Conservation (phyloP, 2,329 filamentous ascomycete species). For the Colletotrichum chrysophilum region DNA sequence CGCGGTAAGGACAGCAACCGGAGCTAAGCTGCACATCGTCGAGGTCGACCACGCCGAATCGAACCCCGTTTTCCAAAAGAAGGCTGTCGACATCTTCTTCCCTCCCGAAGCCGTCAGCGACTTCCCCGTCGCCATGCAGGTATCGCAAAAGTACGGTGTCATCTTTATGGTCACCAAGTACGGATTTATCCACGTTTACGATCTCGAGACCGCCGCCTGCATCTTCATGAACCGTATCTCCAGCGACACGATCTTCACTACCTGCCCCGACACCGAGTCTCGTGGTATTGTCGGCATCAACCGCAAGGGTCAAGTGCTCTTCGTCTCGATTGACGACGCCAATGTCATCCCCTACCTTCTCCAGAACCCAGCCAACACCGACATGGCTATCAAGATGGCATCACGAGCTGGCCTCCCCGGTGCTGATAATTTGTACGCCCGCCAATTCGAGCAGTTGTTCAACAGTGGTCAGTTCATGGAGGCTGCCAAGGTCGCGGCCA, state of each 20-base stretch:
- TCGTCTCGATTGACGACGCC: constrained; percentile 90
- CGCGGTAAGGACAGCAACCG: constrained; percentile 85
- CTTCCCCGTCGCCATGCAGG: constrained; percentile 97
- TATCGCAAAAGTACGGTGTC: constrained; percentile 95
- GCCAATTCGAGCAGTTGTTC: constrained; percentile 91
- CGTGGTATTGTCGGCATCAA: constrained; percentile 94
- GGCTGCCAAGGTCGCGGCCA: constrained; percentile 94
- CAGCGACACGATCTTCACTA: constrained; percentile 98
- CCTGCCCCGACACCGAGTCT: constrained; percentile 81
- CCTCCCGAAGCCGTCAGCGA: constrained; percentile 94
- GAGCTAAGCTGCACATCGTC: constrained; percentile 95
- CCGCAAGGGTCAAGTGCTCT: constrained; percentile 94
- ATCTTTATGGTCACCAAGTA: constrained; percentile 99
- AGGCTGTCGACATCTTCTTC: constrained; percentile 97
- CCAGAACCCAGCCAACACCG: constrained; percentile 92
- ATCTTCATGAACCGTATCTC: constrained; percentile 99
- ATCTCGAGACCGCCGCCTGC: constrained; percentile 91
- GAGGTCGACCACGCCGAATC: constrained; percentile 93
- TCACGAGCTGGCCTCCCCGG: constrained; percentile 92
- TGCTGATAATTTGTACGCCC: constrained; percentile 89
- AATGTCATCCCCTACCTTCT: constrained; percentile 94
- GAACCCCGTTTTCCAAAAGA: constrained; percentile 92
- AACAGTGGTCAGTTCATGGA: constrained; percentile 80
- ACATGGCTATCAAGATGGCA: constrained; percentile 94
- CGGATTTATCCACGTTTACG: constrained; percentile 98